Base-by-base conservation (phyloP, 2,329 filamentous ascomycete species). In the Aspergillus piperis region DNA sequence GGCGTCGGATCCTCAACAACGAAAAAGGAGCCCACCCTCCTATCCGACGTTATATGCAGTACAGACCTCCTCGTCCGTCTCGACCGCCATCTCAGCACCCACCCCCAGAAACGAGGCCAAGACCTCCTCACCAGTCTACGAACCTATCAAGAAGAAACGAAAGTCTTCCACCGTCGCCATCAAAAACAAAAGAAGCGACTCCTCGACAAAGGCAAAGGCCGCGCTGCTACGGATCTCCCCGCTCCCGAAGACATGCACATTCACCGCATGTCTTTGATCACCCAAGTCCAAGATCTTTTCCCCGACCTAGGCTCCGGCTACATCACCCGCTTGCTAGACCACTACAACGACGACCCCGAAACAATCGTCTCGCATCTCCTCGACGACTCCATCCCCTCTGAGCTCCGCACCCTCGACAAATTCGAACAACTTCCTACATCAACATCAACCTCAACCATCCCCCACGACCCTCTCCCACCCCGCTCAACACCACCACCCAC, bases 241-340 rank as follows among this genome's bases (percentile, higher is more conserved):
- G 69, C 70, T 2, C 70, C 78, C 53, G 77, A 75, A 8, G 80
- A 83, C 47, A 80, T 93, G 36, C 91, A 95, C 70, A 79, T 94
- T 21, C 92, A 96, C 75, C 88, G 83, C 44, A 89, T 96, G 86
- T 93, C 90, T 68, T 86, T 94, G 52, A 87, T 98, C 54, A 90
- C 90, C 0, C 91, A 96, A 73, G 84, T 99, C n/a, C 92, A 96
- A 71, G 94, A 99, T 71, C 81, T 98, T 0, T 97, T 98, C 70
- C 92, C 94, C 0, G 87, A 96, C 63, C 81, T 98, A 8, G 92
- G 93, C 5, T 88, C 90, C 3, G 90, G 84, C 0, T 98, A 96
- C 71, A 81, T 98, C 15, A 83, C 90, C 17, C 89, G 85, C 68
- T 82, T 96, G 8, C 82, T 97, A 23, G 90, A 94, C 68, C 87